Evolutionary conservation across 2,329 filamentous ascomycete species (phyloP).

Genomic region (Alternaria consortialis): DNA sequence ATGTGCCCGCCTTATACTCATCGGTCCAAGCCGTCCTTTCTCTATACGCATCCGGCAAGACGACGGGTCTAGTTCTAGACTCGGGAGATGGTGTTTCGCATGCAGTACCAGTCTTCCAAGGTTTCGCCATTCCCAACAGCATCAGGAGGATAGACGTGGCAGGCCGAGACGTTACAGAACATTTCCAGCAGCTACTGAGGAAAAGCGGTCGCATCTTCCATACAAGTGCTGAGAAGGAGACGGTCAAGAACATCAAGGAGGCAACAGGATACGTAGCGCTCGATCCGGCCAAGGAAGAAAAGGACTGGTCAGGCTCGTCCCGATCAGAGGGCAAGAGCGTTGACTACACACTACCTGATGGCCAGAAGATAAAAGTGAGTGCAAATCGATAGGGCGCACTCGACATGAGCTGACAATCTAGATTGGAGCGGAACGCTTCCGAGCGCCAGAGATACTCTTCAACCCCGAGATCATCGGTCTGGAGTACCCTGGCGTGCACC

Average conservation of each 20-base stretch:
- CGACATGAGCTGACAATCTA: constrained; percentile 52
- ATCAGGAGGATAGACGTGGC: constrained; percentile 97
- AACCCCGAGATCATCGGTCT: constrained; percentile 96
- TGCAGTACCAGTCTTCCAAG: constrained; percentile 96
- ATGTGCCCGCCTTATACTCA: constrained; percentile 94
- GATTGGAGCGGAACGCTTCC: constrained; percentile 93
- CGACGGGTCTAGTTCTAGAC: constrained; percentile 94
- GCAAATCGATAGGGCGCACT: constrained; percentile 12
- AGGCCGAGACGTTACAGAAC: constrained; percentile 93
- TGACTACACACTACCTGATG: constrained; percentile 91
- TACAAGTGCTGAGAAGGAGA: constrained; percentile 98
- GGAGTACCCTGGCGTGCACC: constrained; percentile 95
- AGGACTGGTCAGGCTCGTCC: constrained; percentile 83
- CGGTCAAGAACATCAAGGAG: constrained; percentile 98
- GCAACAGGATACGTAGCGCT: constrained; percentile 89
- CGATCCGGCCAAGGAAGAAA: constrained; percentile 93
- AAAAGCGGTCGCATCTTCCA: constrained; percentile 96
- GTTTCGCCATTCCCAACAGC: constrained; percentile 94
- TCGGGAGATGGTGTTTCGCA: constrained; percentile 96
- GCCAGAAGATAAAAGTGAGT: constrained; percentile 85
- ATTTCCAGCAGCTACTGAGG: constrained; percentile 87
- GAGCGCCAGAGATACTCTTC: constrained; percentile 96
- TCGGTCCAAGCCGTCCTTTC: constrained; percentile 97
- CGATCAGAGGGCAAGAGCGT: constrained; percentile 81
- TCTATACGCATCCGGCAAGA: constrained; percentile 93